Percentiles rank a stretch among this genome's conserved stretches.
Evolutionary conservation across 1,284 basidiomycete genomes (phyloP).

Genomic region (Phellopilus nigrolimitatus): DNA sequence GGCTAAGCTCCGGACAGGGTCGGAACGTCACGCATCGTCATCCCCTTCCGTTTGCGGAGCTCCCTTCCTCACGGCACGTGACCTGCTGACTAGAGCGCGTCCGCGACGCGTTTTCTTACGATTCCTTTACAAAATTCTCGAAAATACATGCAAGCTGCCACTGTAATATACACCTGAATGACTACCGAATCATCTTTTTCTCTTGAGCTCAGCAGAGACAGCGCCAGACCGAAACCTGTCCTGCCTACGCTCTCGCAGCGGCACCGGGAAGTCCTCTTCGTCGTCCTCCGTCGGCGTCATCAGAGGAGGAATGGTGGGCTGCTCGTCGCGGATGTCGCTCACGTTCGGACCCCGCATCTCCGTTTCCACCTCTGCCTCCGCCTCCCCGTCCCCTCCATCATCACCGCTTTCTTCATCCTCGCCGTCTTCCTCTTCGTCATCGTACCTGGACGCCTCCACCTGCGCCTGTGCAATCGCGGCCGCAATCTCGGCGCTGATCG

Average conservation of each 20-base stretch:
- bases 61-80: no score
- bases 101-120: no score
- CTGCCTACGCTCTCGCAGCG: conserved; percentile 50
- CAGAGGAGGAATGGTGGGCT: background rate
- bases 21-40: no score
- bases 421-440: conserved; percentile 20
- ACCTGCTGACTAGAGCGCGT: no score
- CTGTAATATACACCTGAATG: background rate
- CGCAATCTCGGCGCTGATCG: conserved; percentile 68
- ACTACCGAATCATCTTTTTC: conserved; percentile 49
- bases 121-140: no score
- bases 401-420: conserved; percentile 25
- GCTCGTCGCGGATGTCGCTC: conserved; percentile 18
- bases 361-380: conserved; percentile 31
- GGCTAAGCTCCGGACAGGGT: no score
- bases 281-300: conserved; percentile 38
- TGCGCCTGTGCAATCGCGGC: conserved; percentile 60
- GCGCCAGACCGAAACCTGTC: background rate
- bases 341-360: conserved; percentile 19
- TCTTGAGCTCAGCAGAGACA: conserved; percentile 34
- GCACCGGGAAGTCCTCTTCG: conserved; percentile 60
- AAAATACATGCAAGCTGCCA: no score
- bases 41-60: no score
- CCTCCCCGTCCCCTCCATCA: conserved; percentile 32
- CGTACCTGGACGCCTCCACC: conserved; percentile 25